Base-by-base conservation (phyloP, 2,329 filamentous ascomycete species). In the Coniochaeta sp. region DNA sequence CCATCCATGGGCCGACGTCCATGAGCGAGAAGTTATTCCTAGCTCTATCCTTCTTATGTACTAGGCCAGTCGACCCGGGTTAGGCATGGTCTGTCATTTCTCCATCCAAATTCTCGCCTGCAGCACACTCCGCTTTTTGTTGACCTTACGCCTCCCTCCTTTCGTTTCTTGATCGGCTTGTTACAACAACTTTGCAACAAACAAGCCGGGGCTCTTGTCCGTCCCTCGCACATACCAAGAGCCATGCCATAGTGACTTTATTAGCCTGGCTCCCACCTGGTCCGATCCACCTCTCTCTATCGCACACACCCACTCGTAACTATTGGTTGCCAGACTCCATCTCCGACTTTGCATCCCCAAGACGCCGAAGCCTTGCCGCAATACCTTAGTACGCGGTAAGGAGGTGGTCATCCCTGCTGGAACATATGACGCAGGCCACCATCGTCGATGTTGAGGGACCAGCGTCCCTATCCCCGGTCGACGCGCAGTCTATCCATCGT, bases 361-460 rank as follows among this genome's bases (percentile, higher is more conserved):
- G 54, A 56, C 53, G 56, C 56, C 58, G 56, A 60, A 59, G 58
- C 55, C 52, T 56, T 58, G 56, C 57, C 30, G 49, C 35, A 33
- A 56, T 53, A 57, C 54, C 47, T 50, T 52, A 52, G 52, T 48
- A 50, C 50, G 53, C 52, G 57, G 57, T 56, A 52, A 54, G 57
- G 56, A 58, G 57, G 56, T 55, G 58, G 54, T 50, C 35, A 63
- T 59, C 62, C 62, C 58, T 64, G 61, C 58, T 58, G 50, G 52
- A 54, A 54, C 59, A 60, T 61, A 66, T 67, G 64, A 67, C 64
- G 63, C 64, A 63, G 62, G 56, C 59, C 56, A 60, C 56, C 51
- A 53, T 48, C 53, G 57, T 61, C 60, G 55, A 60, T 56, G 57
- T 57, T 58, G 60, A 60, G 60, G 60, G 56, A 57, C 61, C 56